phyloP scores from a whole-genome alignment of 1,139 yeast genomes.

The Wickerhamomyces sp. region DNA sequence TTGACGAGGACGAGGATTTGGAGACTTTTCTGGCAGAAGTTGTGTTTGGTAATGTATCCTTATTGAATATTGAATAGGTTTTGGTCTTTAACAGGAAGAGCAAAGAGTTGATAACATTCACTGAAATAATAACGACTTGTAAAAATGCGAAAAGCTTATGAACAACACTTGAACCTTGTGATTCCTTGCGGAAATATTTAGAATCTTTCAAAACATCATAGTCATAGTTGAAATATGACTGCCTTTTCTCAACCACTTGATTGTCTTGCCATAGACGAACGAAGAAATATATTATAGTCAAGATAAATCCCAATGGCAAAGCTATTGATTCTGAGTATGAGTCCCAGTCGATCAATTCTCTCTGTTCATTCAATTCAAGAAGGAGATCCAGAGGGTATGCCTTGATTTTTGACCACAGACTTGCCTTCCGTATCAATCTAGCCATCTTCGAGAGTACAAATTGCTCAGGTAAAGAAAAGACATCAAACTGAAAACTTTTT shows the following conservation, averaged over 20 bases:
- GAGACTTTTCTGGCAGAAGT: slow-evolving; percentile 21
- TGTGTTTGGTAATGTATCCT: slow-evolving; percentile 19
- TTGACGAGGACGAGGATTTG: not conserved
- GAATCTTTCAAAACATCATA: slow-evolving; percentile 24
- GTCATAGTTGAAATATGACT: slow-evolving; percentile 23
- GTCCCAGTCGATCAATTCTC: slow-evolving; percentile 65
- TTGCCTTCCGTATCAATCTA: slow-evolving; percentile 15
- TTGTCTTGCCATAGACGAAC: slow-evolving; percentile 31
- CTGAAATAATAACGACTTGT: slow-evolving; percentile 12
- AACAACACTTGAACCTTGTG: slow-evolving; percentile 3
- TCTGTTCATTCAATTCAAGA: slow-evolving; percentile 46
- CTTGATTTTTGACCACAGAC: slow-evolving; percentile 31
- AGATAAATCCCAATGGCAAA: slow-evolving; percentile 40
- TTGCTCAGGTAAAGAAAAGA: not conserved
- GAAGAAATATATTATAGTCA: slow-evolving; percentile 29
- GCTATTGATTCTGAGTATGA: slow-evolving; percentile 42
- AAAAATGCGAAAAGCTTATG: slow-evolving; percentile 5
- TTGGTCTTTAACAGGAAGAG: slow-evolving; percentile 19
- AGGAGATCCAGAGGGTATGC: slow-evolving; percentile 56
- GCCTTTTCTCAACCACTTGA: slow-evolving; percentile 16
- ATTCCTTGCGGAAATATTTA: slow-evolving; percentile 22
- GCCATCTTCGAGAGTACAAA: slow-evolving; percentile 1
- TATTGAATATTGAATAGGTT: slow-evolving; percentile 21
- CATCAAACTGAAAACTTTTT: too few species aligned
- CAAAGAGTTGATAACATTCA: slow-evolving; percentile 17